These are phyloP conservation scores for Truncatella angustata DNA, from an alignment of 2,329 filamentous ascomycete genomes.

Conservation along the genomic window DNA sequence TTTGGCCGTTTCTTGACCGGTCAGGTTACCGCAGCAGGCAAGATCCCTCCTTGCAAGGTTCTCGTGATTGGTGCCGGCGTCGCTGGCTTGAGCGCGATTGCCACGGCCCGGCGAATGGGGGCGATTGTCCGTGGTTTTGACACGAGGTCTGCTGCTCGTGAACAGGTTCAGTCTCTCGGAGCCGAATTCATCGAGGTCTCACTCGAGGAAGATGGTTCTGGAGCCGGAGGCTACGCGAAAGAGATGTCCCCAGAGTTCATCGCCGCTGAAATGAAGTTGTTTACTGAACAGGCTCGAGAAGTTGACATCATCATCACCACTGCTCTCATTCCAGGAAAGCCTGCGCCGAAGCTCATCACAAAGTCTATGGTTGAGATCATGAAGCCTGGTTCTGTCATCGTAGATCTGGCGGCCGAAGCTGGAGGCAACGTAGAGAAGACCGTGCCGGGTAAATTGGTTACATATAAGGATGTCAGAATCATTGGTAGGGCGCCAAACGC, in stretches of 20 bases:
- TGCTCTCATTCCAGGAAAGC: slow-evolving; percentile 82
- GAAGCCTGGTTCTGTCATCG: slow-evolving; percentile 86
- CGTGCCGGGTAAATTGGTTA: slow-evolving; percentile 66
- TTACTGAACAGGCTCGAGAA: slow-evolving; percentile 81
- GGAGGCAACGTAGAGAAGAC: slow-evolving; percentile 88
- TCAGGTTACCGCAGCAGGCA: slow-evolving; percentile 84
- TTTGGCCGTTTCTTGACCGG: slow-evolving; percentile 88
- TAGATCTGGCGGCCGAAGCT: slow-evolving; percentile 84
- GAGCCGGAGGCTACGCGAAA: slow-evolving; percentile 84
- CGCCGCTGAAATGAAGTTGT: slow-evolving; percentile 89
- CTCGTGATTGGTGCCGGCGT: slow-evolving; percentile 89
- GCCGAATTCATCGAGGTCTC: slow-evolving; percentile 89
- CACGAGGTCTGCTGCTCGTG: slow-evolving; percentile 80
- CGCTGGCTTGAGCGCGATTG: slow-evolving; percentile 84
- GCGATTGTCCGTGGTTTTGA: slow-evolving; percentile 90
- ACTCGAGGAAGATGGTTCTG: slow-evolving; percentile 79
- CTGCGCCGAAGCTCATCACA: slow-evolving; percentile 80
- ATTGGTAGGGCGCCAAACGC: slow-evolving; percentile 59
- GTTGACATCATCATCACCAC: slow-evolving; percentile 94
- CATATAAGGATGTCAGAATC: slow-evolving; percentile 76
- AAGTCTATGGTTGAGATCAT: slow-evolving; percentile 77
- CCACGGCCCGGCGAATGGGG: slow-evolving; percentile 79
- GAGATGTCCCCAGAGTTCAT: slow-evolving; percentile 95
- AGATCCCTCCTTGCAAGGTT: slow-evolving; percentile 88
- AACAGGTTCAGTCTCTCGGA: slow-evolving; percentile 87